A percentile compares a stretch with the other conserved stretches of the same genome.
Conservation (phyloP, 2,329 filamentous ascomycete genomes). For the Trichoderma atroviride region DNA sequence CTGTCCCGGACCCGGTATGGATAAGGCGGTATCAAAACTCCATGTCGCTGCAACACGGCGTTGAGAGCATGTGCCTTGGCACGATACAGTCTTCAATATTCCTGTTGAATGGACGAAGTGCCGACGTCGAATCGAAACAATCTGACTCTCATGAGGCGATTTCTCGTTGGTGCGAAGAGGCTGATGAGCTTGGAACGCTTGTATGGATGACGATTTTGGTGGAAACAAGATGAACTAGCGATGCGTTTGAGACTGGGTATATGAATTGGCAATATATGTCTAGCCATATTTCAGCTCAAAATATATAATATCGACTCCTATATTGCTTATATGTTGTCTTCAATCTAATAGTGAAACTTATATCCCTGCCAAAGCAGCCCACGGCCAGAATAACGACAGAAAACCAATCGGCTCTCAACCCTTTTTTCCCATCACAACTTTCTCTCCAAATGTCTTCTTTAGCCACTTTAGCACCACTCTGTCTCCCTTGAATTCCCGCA, state of each 20-base stretch:
- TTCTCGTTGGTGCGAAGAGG: neutral
- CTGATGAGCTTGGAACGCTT: neutral
- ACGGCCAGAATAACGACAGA: neutral
- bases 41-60: neutral
- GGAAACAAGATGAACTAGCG: neutral
- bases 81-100: neutral
- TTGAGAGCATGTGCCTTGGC: neutral
- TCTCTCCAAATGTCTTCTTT: neutral
- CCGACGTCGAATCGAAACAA: neutral
- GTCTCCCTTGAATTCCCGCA: neutral
- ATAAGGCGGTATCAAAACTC: neutral
- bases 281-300: neutral
- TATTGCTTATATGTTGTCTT: neutral
- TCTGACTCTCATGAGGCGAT: neutral
- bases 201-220: neutral
- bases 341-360: neutral
- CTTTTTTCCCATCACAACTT: neutral
- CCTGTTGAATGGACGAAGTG: neutral
- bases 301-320: neutral
- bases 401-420: neutral
- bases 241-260: neutral
- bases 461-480: neutral
- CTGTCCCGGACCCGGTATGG: neutral
- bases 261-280: neutral
- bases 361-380: neutral